Evolutionary conservation across 345 rosid genomes (phyloP).

Genomic region (Gossypioides kirkii): DNA sequence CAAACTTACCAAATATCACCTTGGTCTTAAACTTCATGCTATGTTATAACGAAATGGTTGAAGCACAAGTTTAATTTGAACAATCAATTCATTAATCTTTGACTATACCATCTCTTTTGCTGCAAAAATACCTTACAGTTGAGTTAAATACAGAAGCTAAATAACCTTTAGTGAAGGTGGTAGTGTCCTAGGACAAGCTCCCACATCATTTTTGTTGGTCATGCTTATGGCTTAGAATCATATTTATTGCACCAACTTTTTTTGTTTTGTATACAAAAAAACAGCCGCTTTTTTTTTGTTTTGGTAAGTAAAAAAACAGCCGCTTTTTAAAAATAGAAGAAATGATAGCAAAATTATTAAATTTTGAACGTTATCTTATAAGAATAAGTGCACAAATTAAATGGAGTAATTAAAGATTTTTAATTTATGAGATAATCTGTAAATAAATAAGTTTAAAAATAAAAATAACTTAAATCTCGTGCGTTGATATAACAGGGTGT

Average conservation of each 20-base stretch:
- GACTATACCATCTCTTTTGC: background rate
- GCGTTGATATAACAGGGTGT: too few species aligned
- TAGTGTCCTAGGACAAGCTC: background rate
- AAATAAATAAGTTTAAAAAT: background rate
- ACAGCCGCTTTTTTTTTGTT: too few species aligned
- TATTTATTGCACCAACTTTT: background rate
- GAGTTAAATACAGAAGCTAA: background rate
- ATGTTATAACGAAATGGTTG: too few species aligned
- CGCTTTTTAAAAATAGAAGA: too few species aligned
- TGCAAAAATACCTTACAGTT: background rate
- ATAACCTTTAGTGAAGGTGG: background rate
- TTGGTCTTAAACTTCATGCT: too few species aligned
- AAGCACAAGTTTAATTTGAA: background rate
- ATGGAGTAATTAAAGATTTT: background rate
- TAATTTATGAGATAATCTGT: slow-evolving; percentile 2
- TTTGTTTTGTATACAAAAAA: too few species aligned
- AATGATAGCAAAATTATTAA: too few species aligned
- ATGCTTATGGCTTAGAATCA: background rate
- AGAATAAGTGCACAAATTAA: background rate
- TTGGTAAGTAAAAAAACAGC: too few species aligned
- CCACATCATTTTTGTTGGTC: background rate
- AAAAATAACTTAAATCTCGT: too few species aligned
- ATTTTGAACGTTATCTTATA: background rate
- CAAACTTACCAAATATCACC: too few species aligned
- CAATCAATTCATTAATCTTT: background rate